Percentiles rank a stretch among this genome's conserved stretches.
Evolutionary conservation across 2,329 filamentous ascomycete species (phyloP).

Genomic region (Aspergillus floridensis): DNA sequence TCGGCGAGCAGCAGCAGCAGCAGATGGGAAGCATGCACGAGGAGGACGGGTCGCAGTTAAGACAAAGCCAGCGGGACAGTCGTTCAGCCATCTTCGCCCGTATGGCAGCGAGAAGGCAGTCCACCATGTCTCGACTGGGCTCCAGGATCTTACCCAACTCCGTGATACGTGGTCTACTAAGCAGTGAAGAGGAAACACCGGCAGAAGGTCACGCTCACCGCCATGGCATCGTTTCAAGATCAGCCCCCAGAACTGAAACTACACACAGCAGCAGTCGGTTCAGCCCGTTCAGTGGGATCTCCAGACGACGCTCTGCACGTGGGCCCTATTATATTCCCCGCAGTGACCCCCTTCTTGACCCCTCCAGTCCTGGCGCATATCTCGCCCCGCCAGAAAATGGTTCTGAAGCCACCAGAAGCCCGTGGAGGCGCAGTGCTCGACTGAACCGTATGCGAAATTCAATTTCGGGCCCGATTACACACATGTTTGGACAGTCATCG

Average conservation of each 20-base stretch:
- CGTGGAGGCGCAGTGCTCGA: slow-evolving; percentile 42
- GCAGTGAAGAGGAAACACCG: slow-evolving; percentile 46
- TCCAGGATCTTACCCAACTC: slow-evolving; percentile 49
- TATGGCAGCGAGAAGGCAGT: slow-evolving; percentile 42
- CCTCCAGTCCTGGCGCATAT: background rate
- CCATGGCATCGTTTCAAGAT: slow-evolving; percentile 41
- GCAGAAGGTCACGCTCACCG: slow-evolving; percentile 47
- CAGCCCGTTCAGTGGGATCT: slow-evolving; percentile 42
- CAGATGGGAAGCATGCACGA: slow-evolving; percentile 38
- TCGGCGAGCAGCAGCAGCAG: slow-evolving; percentile 17
- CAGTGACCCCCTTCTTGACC: slow-evolving; percentile 32
- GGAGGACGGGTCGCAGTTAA: slow-evolving; percentile 36
- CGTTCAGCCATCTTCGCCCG: slow-evolving; percentile 33
- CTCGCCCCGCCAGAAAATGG: slow-evolving; percentile 23
- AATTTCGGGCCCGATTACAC: slow-evolving; percentile 43
- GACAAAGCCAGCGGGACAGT: slow-evolving; percentile 30
- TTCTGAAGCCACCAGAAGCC: slow-evolving; percentile 30
- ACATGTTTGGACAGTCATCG: slow-evolving; percentile 43
- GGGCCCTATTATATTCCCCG: slow-evolving; percentile 42
- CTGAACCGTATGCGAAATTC: slow-evolving; percentile 46
- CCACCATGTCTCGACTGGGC: slow-evolving; percentile 49
- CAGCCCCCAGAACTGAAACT: slow-evolving; percentile 34
- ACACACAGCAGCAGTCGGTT: slow-evolving; percentile 37
- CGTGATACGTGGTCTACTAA: slow-evolving; percentile 44
- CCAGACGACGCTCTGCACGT: slow-evolving; percentile 40